phyloP scores from a whole-genome alignment of 106 monocot genomes.

The Ottelia alismoides region DNA sequence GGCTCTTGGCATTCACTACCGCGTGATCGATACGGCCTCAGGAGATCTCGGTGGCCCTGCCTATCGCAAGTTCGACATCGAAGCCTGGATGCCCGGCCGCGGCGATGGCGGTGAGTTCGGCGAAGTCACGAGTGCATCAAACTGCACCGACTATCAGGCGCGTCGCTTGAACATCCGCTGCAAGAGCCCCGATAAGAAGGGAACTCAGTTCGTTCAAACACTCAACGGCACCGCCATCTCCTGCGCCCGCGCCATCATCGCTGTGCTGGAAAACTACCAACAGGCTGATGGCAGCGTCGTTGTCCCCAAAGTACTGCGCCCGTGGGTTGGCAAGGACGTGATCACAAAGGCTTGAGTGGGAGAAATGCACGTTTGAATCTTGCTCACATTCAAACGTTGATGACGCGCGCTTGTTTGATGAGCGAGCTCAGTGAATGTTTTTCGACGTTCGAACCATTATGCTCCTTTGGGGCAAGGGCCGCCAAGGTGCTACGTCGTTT shows the following conservation, averaged over 20 bases:
- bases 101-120: neutral
- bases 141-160: neutral
- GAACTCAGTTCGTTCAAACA: neutral
- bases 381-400: too few species aligned
- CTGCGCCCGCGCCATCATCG: neutral
- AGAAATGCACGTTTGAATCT: too few species aligned
- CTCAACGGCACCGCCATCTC: neutral
- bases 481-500: too few species aligned
- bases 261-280: neutral
- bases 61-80: neutral
- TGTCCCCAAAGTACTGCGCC: neutral
- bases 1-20: neutral
- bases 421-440: too few species aligned
- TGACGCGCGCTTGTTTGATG: too few species aligned
- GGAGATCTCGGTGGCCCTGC: neutral
- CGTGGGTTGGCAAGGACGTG: neutral
- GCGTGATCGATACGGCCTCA: neutral
- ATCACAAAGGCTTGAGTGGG: too few species aligned
- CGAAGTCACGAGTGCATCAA: neutral
- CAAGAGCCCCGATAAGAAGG: neutral
- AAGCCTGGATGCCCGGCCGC: neutral
- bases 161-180: neutral
- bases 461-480: too few species aligned
- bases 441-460: too few species aligned
- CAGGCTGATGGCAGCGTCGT: neutral